These are phyloP conservation scores for Eucalyptus sp. DNA, from an alignment of 345 rosid species.

Conservation along the genomic window DNA sequence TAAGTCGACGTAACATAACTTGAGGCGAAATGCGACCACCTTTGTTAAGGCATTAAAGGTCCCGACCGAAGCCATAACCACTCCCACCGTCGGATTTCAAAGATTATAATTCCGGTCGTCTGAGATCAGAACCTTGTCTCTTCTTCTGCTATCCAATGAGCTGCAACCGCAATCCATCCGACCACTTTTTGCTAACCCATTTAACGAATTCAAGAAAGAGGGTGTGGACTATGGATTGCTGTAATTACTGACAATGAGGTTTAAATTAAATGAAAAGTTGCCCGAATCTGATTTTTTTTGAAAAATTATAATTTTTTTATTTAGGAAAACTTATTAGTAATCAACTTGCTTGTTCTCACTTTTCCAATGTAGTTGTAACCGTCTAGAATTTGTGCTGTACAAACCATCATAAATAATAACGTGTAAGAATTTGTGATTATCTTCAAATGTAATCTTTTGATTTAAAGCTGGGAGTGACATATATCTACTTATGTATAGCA, in stretches of 20 bases:
- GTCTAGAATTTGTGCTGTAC: not conserved
- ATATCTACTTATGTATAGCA: not conserved
- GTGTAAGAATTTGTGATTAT: not conserved
- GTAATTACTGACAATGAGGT: not conserved
- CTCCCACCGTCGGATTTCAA: not conserved
- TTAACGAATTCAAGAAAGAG: not conserved
- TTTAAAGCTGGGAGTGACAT: not conserved
- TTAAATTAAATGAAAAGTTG: not conserved
- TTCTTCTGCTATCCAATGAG: not conserved
- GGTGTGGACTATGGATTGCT: not conserved
- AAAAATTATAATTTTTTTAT: not conserved
- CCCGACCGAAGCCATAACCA: not conserved
- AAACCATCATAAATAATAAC: not conserved
- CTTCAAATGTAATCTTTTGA: not conserved
- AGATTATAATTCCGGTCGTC: not conserved
- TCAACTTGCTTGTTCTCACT: no score
- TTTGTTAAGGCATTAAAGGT: not conserved
- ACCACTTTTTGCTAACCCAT: not conserved
- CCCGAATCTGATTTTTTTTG: not conserved
- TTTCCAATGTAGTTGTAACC: no score
- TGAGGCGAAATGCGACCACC: not conserved
- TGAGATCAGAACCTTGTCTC: not conserved
- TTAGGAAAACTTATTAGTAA: not conserved
- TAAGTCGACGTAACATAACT: not conserved
- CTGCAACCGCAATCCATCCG: not conserved